Evolutionary conservation across 2,329 filamentous ascomycete genomes (phyloP).

Genomic region (Proliferodiscus dingleyae): DNA sequence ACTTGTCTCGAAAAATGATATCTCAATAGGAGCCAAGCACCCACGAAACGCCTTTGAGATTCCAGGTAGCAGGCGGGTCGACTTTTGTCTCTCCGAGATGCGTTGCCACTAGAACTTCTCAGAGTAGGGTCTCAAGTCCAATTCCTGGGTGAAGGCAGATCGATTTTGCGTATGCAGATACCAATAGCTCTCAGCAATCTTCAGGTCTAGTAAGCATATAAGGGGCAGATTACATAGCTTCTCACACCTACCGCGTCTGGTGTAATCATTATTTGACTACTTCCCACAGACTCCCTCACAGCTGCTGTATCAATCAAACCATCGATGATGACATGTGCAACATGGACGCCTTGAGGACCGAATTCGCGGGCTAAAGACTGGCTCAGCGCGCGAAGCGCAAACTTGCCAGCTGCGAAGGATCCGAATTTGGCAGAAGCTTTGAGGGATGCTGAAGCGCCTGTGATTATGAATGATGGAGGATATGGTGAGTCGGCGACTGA

Average conservation of each 20-base stretch:
- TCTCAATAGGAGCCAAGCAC: too few relatives aligned
- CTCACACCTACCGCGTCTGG: slow-evolving; percentile 60
- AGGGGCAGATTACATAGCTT: background rate
- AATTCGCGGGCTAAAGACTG: slow-evolving; percentile 79
- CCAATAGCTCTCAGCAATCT: slow-evolving; percentile 71
- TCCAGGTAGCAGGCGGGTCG: too few relatives aligned
- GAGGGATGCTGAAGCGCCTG: slow-evolving; percentile 74
- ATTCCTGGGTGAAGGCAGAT: slow-evolving; percentile 72
- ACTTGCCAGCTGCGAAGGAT: slow-evolving; percentile 71
- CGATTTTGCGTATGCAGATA: slow-evolving; percentile 72
- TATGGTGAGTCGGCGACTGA: slow-evolving; percentile 47
- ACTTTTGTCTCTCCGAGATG: too few relatives aligned
- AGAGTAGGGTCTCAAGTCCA: slow-evolving; percentile 71
- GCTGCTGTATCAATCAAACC: slow-evolving; percentile 74
- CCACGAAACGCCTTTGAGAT: too few relatives aligned
- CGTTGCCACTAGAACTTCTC: slow-evolving; percentile 69
- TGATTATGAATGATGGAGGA: slow-evolving; percentile 75
- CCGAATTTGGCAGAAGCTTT: slow-evolving; percentile 65
- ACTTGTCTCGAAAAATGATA: too few relatives aligned
- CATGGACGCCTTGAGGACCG: slow-evolving; percentile 74
- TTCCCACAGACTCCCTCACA: slow-evolving; percentile 46
- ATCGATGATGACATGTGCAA: slow-evolving; percentile 74
- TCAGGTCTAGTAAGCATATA: slow-evolving; percentile 8
- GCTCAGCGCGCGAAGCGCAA: slow-evolving; percentile 66
- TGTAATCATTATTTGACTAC: slow-evolving; percentile 55